A percentile compares a stretch with the other conserved stretches of the same genome.
These are phyloP conservation scores for Fusarium burgessii DNA, from an alignment of 2,329 filamentous ascomycete genomes.

Conservation along the genomic window DNA sequence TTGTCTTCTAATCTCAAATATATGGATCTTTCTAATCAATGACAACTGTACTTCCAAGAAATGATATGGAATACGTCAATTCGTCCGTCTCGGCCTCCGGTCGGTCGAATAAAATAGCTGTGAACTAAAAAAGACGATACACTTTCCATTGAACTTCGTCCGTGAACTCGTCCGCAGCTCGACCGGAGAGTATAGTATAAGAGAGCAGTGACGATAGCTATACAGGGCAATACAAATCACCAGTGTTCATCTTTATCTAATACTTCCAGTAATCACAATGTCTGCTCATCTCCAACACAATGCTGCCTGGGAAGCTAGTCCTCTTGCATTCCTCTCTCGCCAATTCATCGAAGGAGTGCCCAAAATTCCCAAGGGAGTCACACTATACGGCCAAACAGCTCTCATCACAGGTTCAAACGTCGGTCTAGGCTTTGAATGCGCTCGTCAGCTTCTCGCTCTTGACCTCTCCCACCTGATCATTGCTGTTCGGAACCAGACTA, in stretches of 20 bases:
- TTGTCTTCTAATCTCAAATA: neutral
- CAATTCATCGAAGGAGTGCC: conserved; percentile 44
- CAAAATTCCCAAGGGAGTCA: conserved; percentile 35
- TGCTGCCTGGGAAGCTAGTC: conserved; percentile 38
- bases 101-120: conserved; percentile 7
- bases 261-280: conserved; percentile 21
- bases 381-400: conserved; percentile 55
- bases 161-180: conserved; percentile 23
- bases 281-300: conserved; percentile 36
- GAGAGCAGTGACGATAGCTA: neutral
- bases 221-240: neutral
- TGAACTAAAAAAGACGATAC: neutral
- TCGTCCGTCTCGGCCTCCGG: conserved; percentile 42
- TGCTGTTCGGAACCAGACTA: conserved; percentile 57
- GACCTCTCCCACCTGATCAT: conserved; percentile 59
- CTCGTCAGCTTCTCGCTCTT: conserved; percentile 56
- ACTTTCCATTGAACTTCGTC: neutral
- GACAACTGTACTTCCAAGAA: neutral
- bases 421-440: conserved; percentile 62
- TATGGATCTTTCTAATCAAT: neutral
- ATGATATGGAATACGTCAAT: neutral
- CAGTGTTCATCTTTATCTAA: neutral
- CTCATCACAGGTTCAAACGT: conserved; percentile 64
- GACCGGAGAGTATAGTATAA: conserved; percentile 30
- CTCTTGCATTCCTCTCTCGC: conserved; percentile 42